Percentiles rank a stretch among this genome's conserved stretches.
Evolutionary conservation across 2,329 filamentous ascomycete genomes (phyloP).

Genomic region (Coniochaeta prunicola): DNA sequence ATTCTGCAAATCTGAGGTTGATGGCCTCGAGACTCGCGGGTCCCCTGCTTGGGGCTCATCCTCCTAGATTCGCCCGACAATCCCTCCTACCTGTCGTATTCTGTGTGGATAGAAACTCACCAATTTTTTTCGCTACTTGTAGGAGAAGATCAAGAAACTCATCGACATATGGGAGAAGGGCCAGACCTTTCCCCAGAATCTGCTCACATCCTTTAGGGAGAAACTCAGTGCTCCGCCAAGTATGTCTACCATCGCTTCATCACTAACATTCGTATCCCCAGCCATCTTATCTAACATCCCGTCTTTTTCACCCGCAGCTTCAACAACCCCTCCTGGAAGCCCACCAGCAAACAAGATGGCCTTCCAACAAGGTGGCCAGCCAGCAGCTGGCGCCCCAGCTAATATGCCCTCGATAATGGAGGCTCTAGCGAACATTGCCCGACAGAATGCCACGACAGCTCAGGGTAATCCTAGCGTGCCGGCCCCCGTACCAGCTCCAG

Average conservation of each 20-base stretch:
- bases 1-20: background rate
- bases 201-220: conserved; percentile 77
- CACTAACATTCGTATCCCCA: conserved; percentile 1
- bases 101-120: conserved; percentile 27
- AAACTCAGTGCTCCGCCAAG: conserved; percentile 62
- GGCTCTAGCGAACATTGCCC: conserved; percentile 72
- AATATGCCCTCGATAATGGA: conserved; percentile 55
- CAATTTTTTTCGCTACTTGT: conserved; percentile 35
- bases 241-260: conserved; percentile 41
- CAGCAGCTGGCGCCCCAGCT: conserved; percentile 27
- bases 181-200: conserved; percentile 74
- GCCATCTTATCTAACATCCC: conserved; percentile 28
- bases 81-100: conserved; percentile 3
- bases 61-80: background rate
- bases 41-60: background rate
- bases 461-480: conserved; percentile 32
- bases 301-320: conserved; percentile 44
- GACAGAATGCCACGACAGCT: conserved; percentile 55
- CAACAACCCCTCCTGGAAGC: conserved; percentile 65
- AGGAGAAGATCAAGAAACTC: conserved; percentile 94
- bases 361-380: conserved; percentile 27
- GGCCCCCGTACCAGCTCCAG: conserved; percentile 29
- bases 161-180: conserved; percentile 98
- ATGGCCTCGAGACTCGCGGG: background rate
- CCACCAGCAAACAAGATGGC: conserved; percentile 40